These are phyloP conservation scores for Colletotrichum zoysiae DNA, from an alignment of 2,329 filamentous ascomycete genomes.

Conservation along the genomic window DNA sequence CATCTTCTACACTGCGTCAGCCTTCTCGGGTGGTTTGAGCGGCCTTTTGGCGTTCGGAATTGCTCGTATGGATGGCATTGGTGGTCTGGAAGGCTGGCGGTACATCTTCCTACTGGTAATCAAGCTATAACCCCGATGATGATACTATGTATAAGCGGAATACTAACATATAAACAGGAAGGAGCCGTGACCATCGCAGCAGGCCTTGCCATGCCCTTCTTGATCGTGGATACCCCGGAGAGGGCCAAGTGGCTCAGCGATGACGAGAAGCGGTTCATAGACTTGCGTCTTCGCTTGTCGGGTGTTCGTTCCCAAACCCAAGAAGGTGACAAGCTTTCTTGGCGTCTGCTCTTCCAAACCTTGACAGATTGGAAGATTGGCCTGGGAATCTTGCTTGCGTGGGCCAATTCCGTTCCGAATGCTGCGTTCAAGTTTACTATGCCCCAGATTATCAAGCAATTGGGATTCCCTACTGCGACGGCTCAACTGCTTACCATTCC, in stretches of 20 bases:
- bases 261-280: slow-evolving; percentile 47
- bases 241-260: slow-evolving; percentile 45
- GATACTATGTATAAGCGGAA: too few relatives aligned
- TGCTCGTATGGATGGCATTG: slow-evolving; percentile 61
- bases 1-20: slow-evolving; percentile 78
- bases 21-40: slow-evolving; percentile 75
- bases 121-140: too few relatives aligned
- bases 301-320: slow-evolving; percentile 21
- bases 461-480: slow-evolving; percentile 53
- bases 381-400: slow-evolving; percentile 54
- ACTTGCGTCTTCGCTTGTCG: slow-evolving; percentile 43
- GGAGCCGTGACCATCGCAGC: slow-evolving; percentile 48
- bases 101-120: slow-evolving; percentile 45
- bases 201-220: slow-evolving; percentile 44
- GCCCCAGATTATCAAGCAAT: slow-evolving; percentile 54
- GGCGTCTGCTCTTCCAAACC: slow-evolving; percentile 48
- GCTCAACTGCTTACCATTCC: slow-evolving; percentile 50
- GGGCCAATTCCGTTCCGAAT: slow-evolving; percentile 54
- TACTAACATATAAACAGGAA: background rate
- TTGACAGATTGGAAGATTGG: slow-evolving; percentile 59
- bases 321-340: slow-evolving; percentile 44
- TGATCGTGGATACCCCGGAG: slow-evolving; percentile 45
- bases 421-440: slow-evolving; percentile 49
- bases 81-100: slow-evolving; percentile 57
- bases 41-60: slow-evolving; percentile 70